Evolutionary conservation across 1,139 yeast genomes (phyloP), one percentile per base, ranked within the genome.

Genomic region (Lodderomyces jiufengensis): DNA sequence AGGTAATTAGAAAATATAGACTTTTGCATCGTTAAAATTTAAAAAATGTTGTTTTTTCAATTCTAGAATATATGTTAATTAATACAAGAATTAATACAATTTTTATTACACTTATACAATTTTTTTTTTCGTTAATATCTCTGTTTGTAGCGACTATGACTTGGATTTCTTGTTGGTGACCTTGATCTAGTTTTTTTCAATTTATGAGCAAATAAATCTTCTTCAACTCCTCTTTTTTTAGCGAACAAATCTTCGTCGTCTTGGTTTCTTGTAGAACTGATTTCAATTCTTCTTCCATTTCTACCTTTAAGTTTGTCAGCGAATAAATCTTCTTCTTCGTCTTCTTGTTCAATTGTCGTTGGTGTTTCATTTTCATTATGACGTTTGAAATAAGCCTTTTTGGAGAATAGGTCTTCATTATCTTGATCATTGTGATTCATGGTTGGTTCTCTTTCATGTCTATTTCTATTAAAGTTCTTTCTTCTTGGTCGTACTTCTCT

Each of bases 1-100:
- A 60, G 98, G 98, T 38, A 86, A 85, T 55, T 87, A 52, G 38
- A 97, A 96, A 64, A 90, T 92, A 7, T 92, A 79, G 1, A 97
- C 97, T 55, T 5, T 6, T 5, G n/a, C 9, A 22, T 9, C n/a
- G 4, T 22, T 6, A 10, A 5, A 22, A 5, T 6, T 18, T 5
- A 5, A 18, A 18, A 18, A 22, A 5, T 5, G 9, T 9, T 22
- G 5, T 22, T 92, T 92, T 49, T 97, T 68, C 46, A 92, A 66
- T 57, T 92, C 97, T 22, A 15, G 9, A 26, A 26, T 9, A n/a
- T 26, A 9, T 26, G 11, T 26, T 7, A 26, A 5, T 26, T 26
- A 6, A 9, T 14, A 26, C 20, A 26, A 26, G 4, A 7, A 26
- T 7, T 26, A 26, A 26, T 26, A 26, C 12, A 26, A 9, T 26